A percentile compares a stretch with the other conserved stretches of the same genome.
These are phyloP conservation scores for Neospora caninum DNA, from an alignment of 169 alveolate genomes.

Conservation along the genomic window DNA sequence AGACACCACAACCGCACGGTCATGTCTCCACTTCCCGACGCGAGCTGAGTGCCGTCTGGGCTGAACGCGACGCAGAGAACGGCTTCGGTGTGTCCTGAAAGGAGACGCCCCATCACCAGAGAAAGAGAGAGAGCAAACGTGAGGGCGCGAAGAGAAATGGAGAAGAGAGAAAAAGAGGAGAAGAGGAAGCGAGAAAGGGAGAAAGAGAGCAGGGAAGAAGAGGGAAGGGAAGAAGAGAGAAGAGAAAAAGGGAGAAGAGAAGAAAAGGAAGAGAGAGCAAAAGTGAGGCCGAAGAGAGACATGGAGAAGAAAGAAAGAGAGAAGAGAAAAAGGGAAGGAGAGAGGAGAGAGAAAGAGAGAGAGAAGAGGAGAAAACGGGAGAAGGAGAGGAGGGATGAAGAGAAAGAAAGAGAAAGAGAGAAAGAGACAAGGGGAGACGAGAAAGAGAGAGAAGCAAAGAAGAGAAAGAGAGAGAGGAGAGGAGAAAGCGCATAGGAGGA, in stretches of 20 bases:
- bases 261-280: not conserved
- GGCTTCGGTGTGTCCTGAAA: constrained; percentile 89
- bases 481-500: too few relatives aligned
- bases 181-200: not conserved
- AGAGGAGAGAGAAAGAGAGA: too few relatives aligned
- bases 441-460: not conserved
- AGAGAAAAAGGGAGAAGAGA: too few relatives aligned
- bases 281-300: not conserved
- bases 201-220: not conserved
- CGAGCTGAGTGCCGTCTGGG: constrained; percentile 85
- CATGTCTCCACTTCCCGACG: constrained; percentile 74
- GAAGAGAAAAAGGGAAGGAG: too few relatives aligned
- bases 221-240: not conserved
- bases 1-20: constrained; percentile 93
- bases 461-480: too few relatives aligned
- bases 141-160: not conserved
- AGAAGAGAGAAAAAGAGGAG: not conserved
- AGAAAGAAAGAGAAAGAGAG: too few relatives aligned
- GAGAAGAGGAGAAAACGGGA: too few relatives aligned
- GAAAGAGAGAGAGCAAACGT: not conserved
- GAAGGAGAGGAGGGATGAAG: too few relatives aligned
- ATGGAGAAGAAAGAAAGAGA: not conserved
- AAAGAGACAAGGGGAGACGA: not conserved
- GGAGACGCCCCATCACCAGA: too few relatives aligned
- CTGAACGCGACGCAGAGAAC: constrained; percentile 89